Evolutionary conservation across 495 filamentous ascomycete species (phyloP).

Genomic region (Penicillium ochrochloron): DNA sequence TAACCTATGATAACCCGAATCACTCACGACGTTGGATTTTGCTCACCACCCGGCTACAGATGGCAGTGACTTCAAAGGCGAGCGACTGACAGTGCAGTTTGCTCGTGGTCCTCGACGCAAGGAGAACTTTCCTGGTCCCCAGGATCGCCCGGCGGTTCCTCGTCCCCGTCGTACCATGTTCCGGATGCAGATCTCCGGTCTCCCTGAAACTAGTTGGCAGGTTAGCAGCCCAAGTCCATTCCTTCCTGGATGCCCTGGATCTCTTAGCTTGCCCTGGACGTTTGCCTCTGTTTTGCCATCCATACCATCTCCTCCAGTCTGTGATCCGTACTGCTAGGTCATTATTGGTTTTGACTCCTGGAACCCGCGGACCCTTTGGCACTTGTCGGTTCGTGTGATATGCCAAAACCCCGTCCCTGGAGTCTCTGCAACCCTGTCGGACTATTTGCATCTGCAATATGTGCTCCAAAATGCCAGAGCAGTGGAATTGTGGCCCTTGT

Average conservation of each 20-base stretch:
- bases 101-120: conserved; percentile 91
- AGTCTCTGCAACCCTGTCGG: conserved; percentile 1
- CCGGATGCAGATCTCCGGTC: conserved; percentile 96
- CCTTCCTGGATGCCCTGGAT: conserved; percentile 45
- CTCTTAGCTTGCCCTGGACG: not conserved
- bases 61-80: conserved; percentile 97
- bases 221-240: conserved; percentile 79
- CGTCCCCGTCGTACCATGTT: conserved; percentile 92
- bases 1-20: not conserved
- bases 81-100: conserved; percentile 96
- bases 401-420: conserved; percentile 9
- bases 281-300: conserved; percentile 10
- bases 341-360: conserved; percentile 20
- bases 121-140: conserved; percentile 68
- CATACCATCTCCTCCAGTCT: conserved; percentile 19
- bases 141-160: conserved; percentile 74
- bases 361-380: conserved; percentile 15
- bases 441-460: not conserved
- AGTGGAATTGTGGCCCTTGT: conserved; percentile 7
- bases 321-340: conserved; percentile 18
- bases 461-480: conserved; percentile 9
- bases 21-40: not conserved
- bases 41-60: conserved; percentile 57
- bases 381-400: conserved; percentile 13
- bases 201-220: conserved; percentile 99